Percentiles rank a stretch among this genome's conserved stretches.
Conservation (phyloP, 164 flowering plant species). For the Vitis labrusca region DNA sequence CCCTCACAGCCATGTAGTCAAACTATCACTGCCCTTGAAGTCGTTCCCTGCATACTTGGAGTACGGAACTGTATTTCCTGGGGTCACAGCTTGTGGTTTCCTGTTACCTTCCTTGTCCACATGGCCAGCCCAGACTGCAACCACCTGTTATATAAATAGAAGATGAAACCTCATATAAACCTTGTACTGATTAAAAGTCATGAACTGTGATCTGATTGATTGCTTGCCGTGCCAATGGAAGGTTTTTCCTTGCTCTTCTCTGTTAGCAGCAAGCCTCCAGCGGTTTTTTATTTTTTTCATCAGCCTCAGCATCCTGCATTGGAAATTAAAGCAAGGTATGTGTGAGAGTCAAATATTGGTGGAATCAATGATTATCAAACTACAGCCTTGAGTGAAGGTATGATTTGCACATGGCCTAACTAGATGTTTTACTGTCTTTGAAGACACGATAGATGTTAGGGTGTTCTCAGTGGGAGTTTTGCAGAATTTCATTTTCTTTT, state of each 20-base stretch:
- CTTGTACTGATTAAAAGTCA: too few relatives aligned
- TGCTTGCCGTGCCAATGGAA: conserved; percentile 73
- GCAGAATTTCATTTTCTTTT: too few relatives aligned
- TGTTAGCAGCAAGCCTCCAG: conserved; percentile 83
- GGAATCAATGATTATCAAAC: too few relatives aligned
- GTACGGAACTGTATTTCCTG: conserved; percentile 77
- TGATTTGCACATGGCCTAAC: too few relatives aligned
- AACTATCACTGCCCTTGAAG: conserved; percentile 80
- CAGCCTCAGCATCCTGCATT: conserved; percentile 72
- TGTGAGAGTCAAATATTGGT: too few relatives aligned
- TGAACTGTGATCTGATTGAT: background rate
- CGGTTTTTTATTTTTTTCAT: conserved; percentile 52
- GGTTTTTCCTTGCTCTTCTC: conserved; percentile 84
- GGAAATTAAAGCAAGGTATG: background rate
- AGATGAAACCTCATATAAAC: background rate
- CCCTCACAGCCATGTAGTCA: conserved; percentile 74
- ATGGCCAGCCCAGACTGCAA: conserved; percentile 86
- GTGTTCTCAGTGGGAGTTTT: too few relatives aligned
- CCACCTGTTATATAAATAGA: conserved; percentile 38
- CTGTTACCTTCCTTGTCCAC: conserved; percentile 79
- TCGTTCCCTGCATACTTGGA: conserved; percentile 93
- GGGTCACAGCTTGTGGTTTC: conserved; percentile 48
- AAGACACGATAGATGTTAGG: too few relatives aligned
- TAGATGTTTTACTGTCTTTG: too few relatives aligned
- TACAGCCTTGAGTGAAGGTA: too few relatives aligned